Percentiles rank a stretch among this genome's conserved stretches.
Conservation (phyloP, 176 grass and related monocot species). For the Tillandsia fasciculata region DNA sequence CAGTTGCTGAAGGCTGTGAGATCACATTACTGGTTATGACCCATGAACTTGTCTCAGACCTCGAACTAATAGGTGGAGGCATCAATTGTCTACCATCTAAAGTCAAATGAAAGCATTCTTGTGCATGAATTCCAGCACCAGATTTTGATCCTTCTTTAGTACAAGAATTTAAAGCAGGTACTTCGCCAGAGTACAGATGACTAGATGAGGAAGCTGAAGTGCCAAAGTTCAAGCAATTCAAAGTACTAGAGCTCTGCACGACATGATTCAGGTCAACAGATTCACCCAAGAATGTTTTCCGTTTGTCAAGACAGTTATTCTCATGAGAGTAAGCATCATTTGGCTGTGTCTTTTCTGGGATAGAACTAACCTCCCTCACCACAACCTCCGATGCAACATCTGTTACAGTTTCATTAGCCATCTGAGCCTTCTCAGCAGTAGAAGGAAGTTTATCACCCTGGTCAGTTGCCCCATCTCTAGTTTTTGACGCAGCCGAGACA, state of each 20-base stretch:
- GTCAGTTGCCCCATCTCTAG: neutral
- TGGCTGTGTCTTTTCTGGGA: conserved; percentile 5
- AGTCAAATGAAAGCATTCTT: conserved; percentile 13
- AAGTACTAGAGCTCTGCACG: conserved; percentile 18
- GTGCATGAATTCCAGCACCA: conserved; percentile 12
- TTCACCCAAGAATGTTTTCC: conserved; percentile 21
- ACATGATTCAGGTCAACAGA: conserved; percentile 38
- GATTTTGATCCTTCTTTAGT: conserved; percentile 19
- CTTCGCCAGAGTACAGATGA: conserved; percentile 12
- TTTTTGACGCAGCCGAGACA: conserved; percentile 20
- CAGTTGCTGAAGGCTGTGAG: conserved; percentile 2
- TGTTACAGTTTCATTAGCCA: conserved; percentile 24
- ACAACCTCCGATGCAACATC: conserved; percentile 30
- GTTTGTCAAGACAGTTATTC: conserved; percentile 1
- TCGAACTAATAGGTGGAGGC: conserved; percentile 10
- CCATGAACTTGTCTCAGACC: conserved; percentile 14
- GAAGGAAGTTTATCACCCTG: conserved; percentile 28
- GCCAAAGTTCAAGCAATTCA: conserved; percentile 17
- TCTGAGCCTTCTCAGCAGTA: conserved; percentile 19
- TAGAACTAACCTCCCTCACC: conserved; percentile 21
- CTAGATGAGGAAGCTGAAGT: conserved; percentile 24
- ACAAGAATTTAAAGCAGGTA: conserved; percentile 19
- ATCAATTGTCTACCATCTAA: conserved; percentile 20
- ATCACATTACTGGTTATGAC: conserved; percentile 23
- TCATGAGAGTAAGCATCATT: conserved; percentile 7